These are phyloP conservation scores for Nemophila menziesii DNA, from an alignment of 257 asterid genomes.

Conservation along the genomic window DNA sequence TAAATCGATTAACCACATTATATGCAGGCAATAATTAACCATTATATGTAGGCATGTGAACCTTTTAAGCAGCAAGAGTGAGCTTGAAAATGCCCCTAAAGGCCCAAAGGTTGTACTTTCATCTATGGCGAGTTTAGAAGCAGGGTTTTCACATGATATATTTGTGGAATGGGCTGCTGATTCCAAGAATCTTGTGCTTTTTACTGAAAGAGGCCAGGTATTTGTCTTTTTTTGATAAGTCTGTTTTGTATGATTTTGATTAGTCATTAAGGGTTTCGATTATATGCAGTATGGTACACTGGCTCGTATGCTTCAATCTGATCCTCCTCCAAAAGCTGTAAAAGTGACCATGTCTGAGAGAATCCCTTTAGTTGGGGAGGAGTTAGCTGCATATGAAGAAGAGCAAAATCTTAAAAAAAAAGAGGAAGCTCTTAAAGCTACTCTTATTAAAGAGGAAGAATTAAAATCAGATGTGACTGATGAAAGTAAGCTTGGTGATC, in stretches of 20 bases:
- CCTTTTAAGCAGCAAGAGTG: conserved; percentile 59
- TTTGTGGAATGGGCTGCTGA: conserved; percentile 98
- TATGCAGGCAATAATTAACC: neutral
- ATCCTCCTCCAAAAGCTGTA: conserved; percentile 99
- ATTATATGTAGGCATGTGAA: conserved; percentile 58
- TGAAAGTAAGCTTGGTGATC: conserved; percentile 48
- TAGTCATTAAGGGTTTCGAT: too few relatives aligned
- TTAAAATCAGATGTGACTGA: conserved; percentile 45
- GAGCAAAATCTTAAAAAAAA: conserved; percentile 65
- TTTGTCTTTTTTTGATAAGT: conserved; percentile 15
- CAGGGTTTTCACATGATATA: conserved; percentile 90
- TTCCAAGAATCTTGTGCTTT: conserved; percentile 87
- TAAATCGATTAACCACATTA: neutral
- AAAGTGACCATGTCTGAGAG: conserved; percentile 91
- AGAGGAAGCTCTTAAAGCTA: conserved; percentile 90
- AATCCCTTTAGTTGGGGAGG: conserved; percentile 94
- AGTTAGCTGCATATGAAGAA: conserved; percentile 98
- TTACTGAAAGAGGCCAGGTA: conserved; percentile 99
- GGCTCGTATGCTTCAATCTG: conserved; percentile 97
- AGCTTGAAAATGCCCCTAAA: conserved; percentile 67
- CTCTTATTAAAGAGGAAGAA: conserved; percentile 80
- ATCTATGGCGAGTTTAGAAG: conserved; percentile 96
- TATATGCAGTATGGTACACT: conserved; percentile 71
- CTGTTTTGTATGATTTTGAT: neutral
- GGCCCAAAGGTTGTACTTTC: conserved; percentile 98